A percentile compares a stretch with the other conserved stretches of the same genome.
Conservation (phyloP, 1,284 basidiomycete species). For the Hymenochaete sp. region DNA sequence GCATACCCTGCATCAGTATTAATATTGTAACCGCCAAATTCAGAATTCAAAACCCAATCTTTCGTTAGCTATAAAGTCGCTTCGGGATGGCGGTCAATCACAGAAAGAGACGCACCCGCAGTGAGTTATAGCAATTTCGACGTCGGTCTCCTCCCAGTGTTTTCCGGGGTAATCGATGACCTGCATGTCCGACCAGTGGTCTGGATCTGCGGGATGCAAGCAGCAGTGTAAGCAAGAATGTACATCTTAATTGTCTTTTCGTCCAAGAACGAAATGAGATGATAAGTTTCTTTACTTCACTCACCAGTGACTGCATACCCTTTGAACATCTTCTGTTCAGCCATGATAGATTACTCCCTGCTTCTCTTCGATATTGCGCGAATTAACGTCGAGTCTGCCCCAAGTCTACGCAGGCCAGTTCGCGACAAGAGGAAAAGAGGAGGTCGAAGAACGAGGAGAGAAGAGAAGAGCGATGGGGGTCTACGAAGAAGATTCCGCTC, state of each 20-base stretch:
- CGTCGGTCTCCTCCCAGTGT: constrained; percentile 27
- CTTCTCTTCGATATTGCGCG: neutral
- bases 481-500: neutral
- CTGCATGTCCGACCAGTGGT: constrained; percentile 35
- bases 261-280: neutral
- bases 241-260: neutral
- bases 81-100: too few relatives aligned
- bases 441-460: neutral
- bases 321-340: constrained; percentile 15
- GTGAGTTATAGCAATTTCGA: constrained; percentile 33
- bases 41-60: too few relatives aligned
- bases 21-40: neutral
- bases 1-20: constrained; percentile 17
- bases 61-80: too few relatives aligned
- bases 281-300: too few relatives aligned
- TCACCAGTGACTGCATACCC: constrained; percentile 16
- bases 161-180: constrained; percentile 34
- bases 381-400: neutral
- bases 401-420: neutral
- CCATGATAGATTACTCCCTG: neutral
- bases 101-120: constrained; percentile 26
- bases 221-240: neutral
- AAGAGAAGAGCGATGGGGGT: neutral
- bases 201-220: constrained; percentile 11
- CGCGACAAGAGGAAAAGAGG: neutral